Evolutionary conservation across 1,284 basidiomycete genomes (phyloP).

Genomic region (Rhodotorula sp.): DNA sequence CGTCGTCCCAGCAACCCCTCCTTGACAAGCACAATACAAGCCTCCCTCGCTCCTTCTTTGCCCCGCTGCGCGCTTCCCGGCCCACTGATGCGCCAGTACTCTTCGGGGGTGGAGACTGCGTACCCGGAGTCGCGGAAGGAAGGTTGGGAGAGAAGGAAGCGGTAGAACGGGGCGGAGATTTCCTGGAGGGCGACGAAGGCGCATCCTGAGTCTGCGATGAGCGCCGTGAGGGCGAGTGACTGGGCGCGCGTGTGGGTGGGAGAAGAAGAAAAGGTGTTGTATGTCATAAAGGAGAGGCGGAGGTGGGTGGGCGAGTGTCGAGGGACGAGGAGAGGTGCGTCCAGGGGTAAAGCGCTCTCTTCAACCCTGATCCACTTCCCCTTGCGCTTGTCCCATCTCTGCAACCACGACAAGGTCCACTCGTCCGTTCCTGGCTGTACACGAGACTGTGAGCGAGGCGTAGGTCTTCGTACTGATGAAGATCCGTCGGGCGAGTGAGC

Average conservation of each 20-base stretch:
- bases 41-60: slow-evolving; percentile 19
- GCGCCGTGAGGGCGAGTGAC: slow-evolving; percentile 10
- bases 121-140: not conserved
- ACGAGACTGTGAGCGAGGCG: no score
- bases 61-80: slow-evolving; percentile 2
- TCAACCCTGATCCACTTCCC: not conserved
- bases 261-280: slow-evolving; percentile 26
- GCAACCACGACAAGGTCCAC: no score
- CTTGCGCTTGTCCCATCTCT: no score
- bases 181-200: slow-evolving; percentile 28
- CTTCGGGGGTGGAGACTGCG: slow-evolving; percentile 1
- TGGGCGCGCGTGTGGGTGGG: slow-evolving; percentile 15
- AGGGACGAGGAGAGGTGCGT: not conserved
- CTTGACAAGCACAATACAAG: slow-evolving; percentile 16
- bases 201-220: not conserved
- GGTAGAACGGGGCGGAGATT: slow-evolving; percentile 11
- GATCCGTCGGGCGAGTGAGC: no score
- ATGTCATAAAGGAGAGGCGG: slow-evolving; percentile 17
- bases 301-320: not conserved
- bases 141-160: not conserved
- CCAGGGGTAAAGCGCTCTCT: not conserved
- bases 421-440: no score
- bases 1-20: not conserved
- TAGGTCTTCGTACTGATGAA: no score
- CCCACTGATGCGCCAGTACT: slow-evolving; percentile 4